phyloP scores from a whole-genome alignment of 1,284 basidiomycete species.

The Sporisorium iseilematis-ciliati region DNA sequence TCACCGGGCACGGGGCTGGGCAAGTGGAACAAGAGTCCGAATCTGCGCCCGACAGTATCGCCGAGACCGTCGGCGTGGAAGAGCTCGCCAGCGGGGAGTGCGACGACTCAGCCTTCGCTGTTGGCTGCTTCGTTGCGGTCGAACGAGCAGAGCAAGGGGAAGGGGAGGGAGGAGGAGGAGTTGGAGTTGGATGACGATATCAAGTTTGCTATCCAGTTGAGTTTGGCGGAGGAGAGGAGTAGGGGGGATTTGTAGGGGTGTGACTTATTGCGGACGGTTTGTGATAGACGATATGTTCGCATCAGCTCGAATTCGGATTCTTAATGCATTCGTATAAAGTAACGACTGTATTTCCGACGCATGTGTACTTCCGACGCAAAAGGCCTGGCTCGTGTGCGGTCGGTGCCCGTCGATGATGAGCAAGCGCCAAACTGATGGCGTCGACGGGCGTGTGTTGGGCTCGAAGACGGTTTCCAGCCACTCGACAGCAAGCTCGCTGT shows the following conservation, averaged over 20 bases:
- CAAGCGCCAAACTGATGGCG: not conserved
- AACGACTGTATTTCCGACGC: no score
- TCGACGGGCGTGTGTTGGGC: not conserved
- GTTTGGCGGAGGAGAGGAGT: constrained; percentile 57
- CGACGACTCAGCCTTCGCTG: constrained; percentile 6
- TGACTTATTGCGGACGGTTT: no score
- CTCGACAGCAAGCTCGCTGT: not conserved
- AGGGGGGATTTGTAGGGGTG: not conserved
- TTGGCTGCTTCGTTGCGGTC: constrained; percentile 22
- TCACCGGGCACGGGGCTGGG: not conserved
- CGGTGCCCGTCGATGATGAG: not conserved
- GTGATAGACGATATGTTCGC: no score
- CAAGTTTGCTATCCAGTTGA: constrained; percentile 60
- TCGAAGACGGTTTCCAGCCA: not conserved
- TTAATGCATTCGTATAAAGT: no score
- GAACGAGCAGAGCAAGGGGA: constrained; percentile 4
- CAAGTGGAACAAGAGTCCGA: constrained; percentile 30
- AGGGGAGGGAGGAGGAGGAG: constrained; percentile 5
- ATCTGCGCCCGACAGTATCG: constrained; percentile 7
- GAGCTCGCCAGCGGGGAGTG: not conserved
- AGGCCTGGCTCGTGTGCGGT: not conserved
- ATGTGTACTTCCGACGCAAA: no score
- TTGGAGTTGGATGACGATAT: constrained; percentile 58
- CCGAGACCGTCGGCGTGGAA: constrained; percentile 15
- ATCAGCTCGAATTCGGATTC: no score